These are phyloP conservation scores for Dillenia turbinata DNA, from an alignment of 164 flowering plant species.

Conservation along the genomic window DNA sequence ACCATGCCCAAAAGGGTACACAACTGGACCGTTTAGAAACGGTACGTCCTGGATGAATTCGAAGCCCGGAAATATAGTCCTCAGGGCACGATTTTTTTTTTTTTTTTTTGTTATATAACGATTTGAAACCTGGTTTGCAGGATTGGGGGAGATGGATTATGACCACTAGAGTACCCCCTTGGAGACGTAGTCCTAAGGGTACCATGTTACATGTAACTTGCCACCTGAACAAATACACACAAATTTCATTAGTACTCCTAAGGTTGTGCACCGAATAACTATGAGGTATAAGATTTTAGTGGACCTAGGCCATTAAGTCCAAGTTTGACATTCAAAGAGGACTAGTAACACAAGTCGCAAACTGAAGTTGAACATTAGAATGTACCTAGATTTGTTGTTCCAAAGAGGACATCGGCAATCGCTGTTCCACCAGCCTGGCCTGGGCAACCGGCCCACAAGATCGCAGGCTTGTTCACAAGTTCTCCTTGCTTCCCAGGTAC, in stretches of 20 bases:
- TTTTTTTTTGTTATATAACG: no score
- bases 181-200: conserved; percentile 60
- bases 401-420: conserved; percentile 81
- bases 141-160: no score
- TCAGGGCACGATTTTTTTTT: conserved; percentile 97
- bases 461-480: conserved; percentile 58
- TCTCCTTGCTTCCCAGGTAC: conserved; percentile 86
- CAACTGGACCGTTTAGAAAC: conserved; percentile 84
- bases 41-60: conserved; percentile 69
- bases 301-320: no score
- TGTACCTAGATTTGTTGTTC: conserved; percentile 77
- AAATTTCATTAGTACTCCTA: background rate
- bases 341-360: background rate
- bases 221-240: conserved; percentile 45
- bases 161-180: no score
- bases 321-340: no score
- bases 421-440: conserved; percentile 94
- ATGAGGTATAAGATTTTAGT: no score
- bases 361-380: background rate
- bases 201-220: conserved; percentile 91
- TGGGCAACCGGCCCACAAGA: conserved; percentile 91
- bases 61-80: conserved; percentile 50
- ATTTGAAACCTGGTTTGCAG: no score
- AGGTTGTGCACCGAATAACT: no score
- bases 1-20: conserved; percentile 89